These are phyloP conservation scores for Alternaria brassicae DNA, from an alignment of 2,329 filamentous ascomycete genomes.

Conservation along the genomic window DNA sequence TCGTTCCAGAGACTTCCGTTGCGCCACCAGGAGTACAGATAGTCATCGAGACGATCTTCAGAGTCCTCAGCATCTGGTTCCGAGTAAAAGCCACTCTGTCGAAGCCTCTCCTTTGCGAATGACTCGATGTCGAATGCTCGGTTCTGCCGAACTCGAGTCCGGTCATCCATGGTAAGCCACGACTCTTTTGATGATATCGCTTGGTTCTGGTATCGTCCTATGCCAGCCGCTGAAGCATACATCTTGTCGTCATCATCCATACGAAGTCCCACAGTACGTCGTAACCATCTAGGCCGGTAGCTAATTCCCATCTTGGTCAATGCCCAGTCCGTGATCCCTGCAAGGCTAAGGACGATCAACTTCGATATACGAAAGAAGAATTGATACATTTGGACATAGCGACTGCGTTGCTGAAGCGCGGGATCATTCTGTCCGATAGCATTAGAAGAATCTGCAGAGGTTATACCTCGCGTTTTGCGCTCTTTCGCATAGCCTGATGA, in stretches of 20 bases:
- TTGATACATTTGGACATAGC: conserved; percentile 78
- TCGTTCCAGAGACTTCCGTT: conserved; percentile 85
- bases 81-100: conserved; percentile 43
- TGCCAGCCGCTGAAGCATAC: conserved; percentile 7
- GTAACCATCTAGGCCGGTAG: conserved; percentile 69
- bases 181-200: conserved; percentile 23
- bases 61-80: conserved; percentile 43
- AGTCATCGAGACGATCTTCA: conserved; percentile 73
- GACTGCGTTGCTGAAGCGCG: conserved; percentile 77
- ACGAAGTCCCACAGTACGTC: conserved; percentile 54
- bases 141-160: conserved; percentile 29
- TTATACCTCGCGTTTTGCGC: conserved; percentile 63
- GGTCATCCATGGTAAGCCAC: conserved; percentile 38
- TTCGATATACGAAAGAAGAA: conserved; percentile 78
- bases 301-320: conserved; percentile 68
- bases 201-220: conserved; percentile 2
- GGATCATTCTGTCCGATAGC: conserved; percentile 61
- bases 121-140: conserved; percentile 75
- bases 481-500: conserved; percentile 69
- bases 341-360: conserved; percentile 66
- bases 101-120: conserved; percentile 72
- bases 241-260: conserved; percentile 33
- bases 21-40: conserved; percentile 85
- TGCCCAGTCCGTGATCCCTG: conserved; percentile 61
- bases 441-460: conserved; percentile 31